Evolutionary conservation across 2,329 filamentous ascomycete genomes (phyloP), one percentile per base, ranked within the genome.

Genomic region (Arthrocladium fulminans): DNA sequence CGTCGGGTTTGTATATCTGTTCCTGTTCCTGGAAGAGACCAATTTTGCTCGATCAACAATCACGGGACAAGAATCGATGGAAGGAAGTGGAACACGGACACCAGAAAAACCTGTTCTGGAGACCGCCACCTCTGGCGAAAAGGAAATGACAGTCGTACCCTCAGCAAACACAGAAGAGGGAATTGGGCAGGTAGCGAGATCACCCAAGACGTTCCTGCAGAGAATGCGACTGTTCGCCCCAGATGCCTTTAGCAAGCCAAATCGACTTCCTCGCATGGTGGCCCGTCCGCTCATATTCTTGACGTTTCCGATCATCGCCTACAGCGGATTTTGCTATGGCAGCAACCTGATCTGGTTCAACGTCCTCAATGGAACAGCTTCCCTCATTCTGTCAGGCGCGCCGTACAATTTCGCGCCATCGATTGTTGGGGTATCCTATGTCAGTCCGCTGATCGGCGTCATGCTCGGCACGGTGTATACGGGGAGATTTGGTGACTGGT

Each of bases 291-390:
- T 65, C 15, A 51, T 51, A n/a, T 53, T 56, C 43, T 20, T 48
- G 15, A 55, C 53, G 2, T 68, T 65, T 43, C 63, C 67, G 1
- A 62, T 67, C 35, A 65, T 68, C 37, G 59, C 61, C 53, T 69
- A 64, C 51, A 57, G 63, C 10, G 66, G 67, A 10, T 69, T 69
- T 57, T 60, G 54, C 20, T 69, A 69, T 54, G 67, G 67, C 20
- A 57, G 57, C 29, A 63, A 64, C 41, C 59, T 70, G 6, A 57
- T 65, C 43, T 69, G 67, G 66, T 69, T 68, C 60, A 68, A 68
- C 51, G 65, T 71, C 10, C 63, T 70, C 47, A 70, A 71, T 51
- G 67, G 59, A 3, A 70, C 68, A 1, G 57, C 66, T 1, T 68
- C 65, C 1, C 54, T 68, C 1, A 67, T 69, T 47, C 62, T 71